phyloP scores from a whole-genome alignment of 768 basidiomycete genomes.

The Pleurotus djamor region DNA sequence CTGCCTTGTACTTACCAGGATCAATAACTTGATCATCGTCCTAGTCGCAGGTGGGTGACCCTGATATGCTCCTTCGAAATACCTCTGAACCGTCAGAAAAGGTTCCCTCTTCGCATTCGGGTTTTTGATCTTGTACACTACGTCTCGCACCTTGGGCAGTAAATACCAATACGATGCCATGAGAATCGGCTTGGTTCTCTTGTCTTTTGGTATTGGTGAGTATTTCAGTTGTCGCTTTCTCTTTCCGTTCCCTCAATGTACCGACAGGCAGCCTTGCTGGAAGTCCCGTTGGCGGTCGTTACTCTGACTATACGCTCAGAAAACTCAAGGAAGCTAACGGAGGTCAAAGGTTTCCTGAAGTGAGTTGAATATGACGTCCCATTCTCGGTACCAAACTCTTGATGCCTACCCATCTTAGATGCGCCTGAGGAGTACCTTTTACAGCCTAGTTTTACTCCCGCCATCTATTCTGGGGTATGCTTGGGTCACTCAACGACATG shows the following conservation, averaged over 20 bases:
- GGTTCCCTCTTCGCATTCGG: constrained; percentile 71
- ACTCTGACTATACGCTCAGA: constrained; percentile 40
- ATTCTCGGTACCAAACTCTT: too few relatives aligned
- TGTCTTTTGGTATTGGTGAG: constrained; percentile 71
- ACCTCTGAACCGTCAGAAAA: constrained; percentile 16
- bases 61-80: background rate
- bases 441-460: constrained; percentile 59
- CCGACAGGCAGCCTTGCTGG: constrained; percentile 35
- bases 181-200: constrained; percentile 71
- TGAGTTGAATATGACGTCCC: too few relatives aligned
- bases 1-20: constrained; percentile 49
- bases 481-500: constrained; percentile 56
- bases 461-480: too few relatives aligned
- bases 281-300: constrained; percentile 40
- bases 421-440: constrained; percentile 63
- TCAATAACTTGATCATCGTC: constrained; percentile 68
- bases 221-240: too few relatives aligned
- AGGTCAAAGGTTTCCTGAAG: constrained; percentile 60
- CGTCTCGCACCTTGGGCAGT: constrained; percentile 62
- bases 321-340: constrained; percentile 35
- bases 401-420: constrained; percentile 44
- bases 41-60: constrained; percentile 60
- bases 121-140: constrained; percentile 74
- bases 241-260: too few relatives aligned
- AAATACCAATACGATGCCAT: constrained; percentile 69